A percentile compares a stretch with the other conserved stretches of the same genome.
Conservation (phyloP, 192 early-diverging fungal genomes). For the Phlyctochytrium arcticum region DNA sequence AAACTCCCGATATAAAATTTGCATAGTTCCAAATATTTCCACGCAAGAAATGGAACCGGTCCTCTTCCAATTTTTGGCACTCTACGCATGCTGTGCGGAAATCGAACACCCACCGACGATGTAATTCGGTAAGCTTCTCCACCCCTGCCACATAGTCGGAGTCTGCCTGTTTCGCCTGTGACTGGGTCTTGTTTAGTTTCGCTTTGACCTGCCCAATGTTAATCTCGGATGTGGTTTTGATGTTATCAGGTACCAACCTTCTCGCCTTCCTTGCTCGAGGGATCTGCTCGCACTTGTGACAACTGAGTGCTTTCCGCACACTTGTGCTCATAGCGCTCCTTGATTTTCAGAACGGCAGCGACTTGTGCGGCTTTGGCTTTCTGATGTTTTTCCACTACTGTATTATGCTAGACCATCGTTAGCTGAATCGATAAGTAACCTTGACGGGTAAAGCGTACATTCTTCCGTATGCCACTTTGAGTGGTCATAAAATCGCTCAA, state of each 20-base stretch:
- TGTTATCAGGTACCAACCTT: constrained; percentile 20
- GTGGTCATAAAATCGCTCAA: constrained; percentile 35
- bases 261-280: constrained; percentile 36
- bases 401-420: constrained; percentile 51
- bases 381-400: constrained; percentile 39
- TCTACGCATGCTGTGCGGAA: constrained; percentile 37
- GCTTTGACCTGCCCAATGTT: constrained; percentile 21
- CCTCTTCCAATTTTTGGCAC: constrained; percentile 50
- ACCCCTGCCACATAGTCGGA: constrained; percentile 41
- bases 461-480: constrained; percentile 43
- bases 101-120: constrained; percentile 44
- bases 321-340: constrained; percentile 46
- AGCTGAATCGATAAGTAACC: background rate
- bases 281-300: constrained; percentile 9
- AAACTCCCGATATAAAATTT: constrained; percentile 49
- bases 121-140: constrained; percentile 43
- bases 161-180: constrained; percentile 40
- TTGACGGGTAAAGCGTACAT: constrained; percentile 14
- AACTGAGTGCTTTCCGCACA: constrained; percentile 35
- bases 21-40: constrained; percentile 50
- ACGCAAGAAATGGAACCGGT: constrained; percentile 47
- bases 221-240: background rate
- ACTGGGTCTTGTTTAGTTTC: constrained; percentile 35
- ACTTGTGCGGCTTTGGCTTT: constrained; percentile 41
- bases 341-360: constrained; percentile 34